Evolutionary conservation across 2,329 filamentous ascomycete species (phyloP).

Genomic region (Penicillium sp.): DNA sequence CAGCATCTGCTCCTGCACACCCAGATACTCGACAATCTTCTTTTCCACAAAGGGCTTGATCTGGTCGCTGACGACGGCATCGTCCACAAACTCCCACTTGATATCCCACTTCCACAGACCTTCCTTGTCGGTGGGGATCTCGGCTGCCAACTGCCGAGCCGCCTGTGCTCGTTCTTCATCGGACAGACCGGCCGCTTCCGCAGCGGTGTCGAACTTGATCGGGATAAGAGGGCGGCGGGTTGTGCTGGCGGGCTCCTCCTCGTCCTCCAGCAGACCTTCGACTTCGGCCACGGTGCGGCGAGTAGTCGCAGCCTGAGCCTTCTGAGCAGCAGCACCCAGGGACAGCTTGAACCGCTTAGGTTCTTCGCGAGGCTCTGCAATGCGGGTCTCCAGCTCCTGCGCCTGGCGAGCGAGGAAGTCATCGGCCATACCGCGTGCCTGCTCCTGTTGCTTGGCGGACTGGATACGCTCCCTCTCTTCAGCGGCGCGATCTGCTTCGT

Average conservation of each 20-base stretch:
- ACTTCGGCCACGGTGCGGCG: constrained; percentile 87
- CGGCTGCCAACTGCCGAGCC: constrained; percentile 72
- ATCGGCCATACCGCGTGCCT: constrained; percentile 78
- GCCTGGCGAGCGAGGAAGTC: constrained; percentile 83
- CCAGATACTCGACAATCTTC: constrained; percentile 95
- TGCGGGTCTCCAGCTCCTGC: constrained; percentile 59
- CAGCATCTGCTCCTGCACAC: constrained; percentile 91
- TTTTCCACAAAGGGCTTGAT: constrained; percentile 93
- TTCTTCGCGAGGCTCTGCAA: constrained; percentile 40
- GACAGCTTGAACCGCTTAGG: constrained; percentile 88
- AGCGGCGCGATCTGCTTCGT: constrained; percentile 73
- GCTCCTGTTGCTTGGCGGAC: constrained; percentile 66
- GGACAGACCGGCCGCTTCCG: constrained; percentile 63
- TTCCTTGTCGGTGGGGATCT: constrained; percentile 82
- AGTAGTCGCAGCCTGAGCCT: constrained; percentile 53
- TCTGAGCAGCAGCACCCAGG: constrained; percentile 81
- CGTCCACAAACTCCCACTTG: constrained; percentile 87
- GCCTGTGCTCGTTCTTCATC: constrained; percentile 84
- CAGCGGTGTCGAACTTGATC: constrained; percentile 70
- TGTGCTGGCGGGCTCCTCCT: constrained; percentile 69
- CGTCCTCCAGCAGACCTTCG: constrained; percentile 88
- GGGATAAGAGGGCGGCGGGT: constrained; percentile 72
- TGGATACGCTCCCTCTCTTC: constrained; percentile 71
- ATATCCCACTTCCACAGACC: constrained; percentile 90
- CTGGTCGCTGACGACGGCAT: constrained; percentile 73